Evolutionary conservation across 148 eudicot species (phyloP), one percentile per base, ranked within the genome.

Genomic region (Chenopodium album): DNA sequence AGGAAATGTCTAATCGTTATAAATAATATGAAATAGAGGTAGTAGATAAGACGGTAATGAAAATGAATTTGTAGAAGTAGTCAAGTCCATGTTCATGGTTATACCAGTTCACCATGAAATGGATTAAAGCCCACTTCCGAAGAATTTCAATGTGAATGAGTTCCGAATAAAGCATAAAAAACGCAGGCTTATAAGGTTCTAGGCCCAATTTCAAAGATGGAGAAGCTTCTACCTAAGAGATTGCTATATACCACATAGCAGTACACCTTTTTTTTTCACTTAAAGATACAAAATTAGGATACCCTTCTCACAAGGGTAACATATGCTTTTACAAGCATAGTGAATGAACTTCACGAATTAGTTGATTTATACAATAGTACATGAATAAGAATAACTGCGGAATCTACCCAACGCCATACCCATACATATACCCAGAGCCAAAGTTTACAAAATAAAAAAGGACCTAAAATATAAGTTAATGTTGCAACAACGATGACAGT

Each of bases 401-500:
- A 79, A 10, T 56, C 74, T 64, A 74, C 46, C 69, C 76, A 84
- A 71, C 62, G 37, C 37, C 71, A 76, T 75, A 22, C 62, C 75
- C 69, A 50, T 71, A 71, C 52, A 44, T 44, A 23, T 48, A 20
- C 74, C 79, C 54, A 80, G 34, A 65, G 50, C n/a, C 11, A 20
- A 29, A 10, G 7, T 14, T 4, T 32, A 44, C 19, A 37, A 41
- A 71, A 41, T 41, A 9, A 8, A 19, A 19, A 37, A 44, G 10
- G 7, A 46, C 0, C 3, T 1, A 71, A 4, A 4, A n/a, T 75
- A 65, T 60, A 13, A 16, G 12, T 84, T 78, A 87, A 69, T 86
- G 79, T 34, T 90, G 83, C 86, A 94, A 90, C 75, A 94, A 79
- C 22, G 92, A 81, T 11, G 96, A 94, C 76, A 94, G 82, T 77